phyloP scores from a whole-genome alignment of 495 filamentous ascomycete genomes.

The Xylaria longipes region DNA sequence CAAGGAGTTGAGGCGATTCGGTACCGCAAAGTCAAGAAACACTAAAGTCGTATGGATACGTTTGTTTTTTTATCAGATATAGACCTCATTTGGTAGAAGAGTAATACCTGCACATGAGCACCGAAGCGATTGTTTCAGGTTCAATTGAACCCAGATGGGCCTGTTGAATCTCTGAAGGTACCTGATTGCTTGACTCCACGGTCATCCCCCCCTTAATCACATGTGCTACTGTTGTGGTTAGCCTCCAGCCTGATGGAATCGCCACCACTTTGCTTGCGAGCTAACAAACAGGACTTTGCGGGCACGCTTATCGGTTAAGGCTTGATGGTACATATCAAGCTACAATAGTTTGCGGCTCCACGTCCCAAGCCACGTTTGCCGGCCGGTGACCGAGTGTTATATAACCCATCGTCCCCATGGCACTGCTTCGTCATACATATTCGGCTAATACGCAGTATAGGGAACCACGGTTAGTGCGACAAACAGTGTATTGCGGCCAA shows the following conservation, averaged over 20 bases:
- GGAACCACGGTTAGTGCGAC: background rate
- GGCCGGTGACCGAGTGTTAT: background rate
- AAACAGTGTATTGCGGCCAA: background rate
- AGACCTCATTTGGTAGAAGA: constrained; percentile 1
- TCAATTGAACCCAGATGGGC: background rate
- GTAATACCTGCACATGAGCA: background rate
- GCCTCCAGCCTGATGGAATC: background rate
- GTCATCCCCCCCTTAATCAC: background rate
- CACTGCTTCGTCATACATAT: background rate
- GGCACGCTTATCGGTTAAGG: background rate
- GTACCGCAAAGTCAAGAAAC: constrained; percentile 47
- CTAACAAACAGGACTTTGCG: background rate
- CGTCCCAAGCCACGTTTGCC: background rate
- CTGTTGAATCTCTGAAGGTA: background rate
- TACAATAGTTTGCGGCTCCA: background rate
- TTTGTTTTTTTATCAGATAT: background rate
- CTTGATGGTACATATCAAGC: background rate
- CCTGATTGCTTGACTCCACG: background rate
- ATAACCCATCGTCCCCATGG: background rate
- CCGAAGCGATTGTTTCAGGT: background rate
- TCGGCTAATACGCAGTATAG: background rate
- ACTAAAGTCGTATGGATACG: constrained; percentile 15
- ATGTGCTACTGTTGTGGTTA: background rate
- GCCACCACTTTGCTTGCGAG: background rate
- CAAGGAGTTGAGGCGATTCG: constrained; percentile 52